Evolutionary conservation across 352 stramenopile species (phyloP).

Genomic region (Phytophthora brassicae): DNA sequence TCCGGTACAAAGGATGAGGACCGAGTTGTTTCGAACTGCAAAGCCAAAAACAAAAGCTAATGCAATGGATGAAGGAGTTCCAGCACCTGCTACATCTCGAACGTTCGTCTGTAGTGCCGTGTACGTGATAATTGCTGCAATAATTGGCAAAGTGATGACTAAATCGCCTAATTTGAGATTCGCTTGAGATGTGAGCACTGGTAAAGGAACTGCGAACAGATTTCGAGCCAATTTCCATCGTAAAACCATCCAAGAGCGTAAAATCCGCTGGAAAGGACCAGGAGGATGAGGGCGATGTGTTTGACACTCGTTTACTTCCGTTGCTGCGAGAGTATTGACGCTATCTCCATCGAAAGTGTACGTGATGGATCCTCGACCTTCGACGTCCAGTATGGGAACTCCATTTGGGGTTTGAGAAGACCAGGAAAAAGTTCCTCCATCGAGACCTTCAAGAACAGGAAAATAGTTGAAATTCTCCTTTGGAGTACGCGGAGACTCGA

Average conservation of each 20-base stretch:
- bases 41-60: conserved; percentile 48
- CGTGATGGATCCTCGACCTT: conserved; percentile 19
- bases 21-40: conserved; percentile 53
- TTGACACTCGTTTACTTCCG: conserved; percentile 10
- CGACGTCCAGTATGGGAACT: conserved; percentile 32
- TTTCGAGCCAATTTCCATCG: conserved; percentile 35
- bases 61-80: conserved; percentile 26
- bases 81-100: conserved; percentile 23
- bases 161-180: conserved; percentile 47
- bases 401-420: conserved; percentile 17
- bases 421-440: conserved; percentile 19
- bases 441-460: conserved; percentile 31
- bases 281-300: conserved; percentile 11
- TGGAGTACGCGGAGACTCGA: conserved; percentile 10
- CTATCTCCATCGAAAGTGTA: conserved; percentile 29
- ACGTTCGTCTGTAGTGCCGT: conserved; percentile 12
- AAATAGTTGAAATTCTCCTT: conserved; percentile 26
- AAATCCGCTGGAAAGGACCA: conserved; percentile 26
- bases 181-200: conserved; percentile 27
- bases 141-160: conserved; percentile 35
- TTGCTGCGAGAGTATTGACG: conserved; percentile 19
- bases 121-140: neutral
- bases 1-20: conserved; percentile 41
- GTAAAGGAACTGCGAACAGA: conserved; percentile 34
- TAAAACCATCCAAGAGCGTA: conserved; percentile 34